phyloP scores from a whole-genome alignment of 441 rosid genomes.

The Populus hybrid region DNA sequence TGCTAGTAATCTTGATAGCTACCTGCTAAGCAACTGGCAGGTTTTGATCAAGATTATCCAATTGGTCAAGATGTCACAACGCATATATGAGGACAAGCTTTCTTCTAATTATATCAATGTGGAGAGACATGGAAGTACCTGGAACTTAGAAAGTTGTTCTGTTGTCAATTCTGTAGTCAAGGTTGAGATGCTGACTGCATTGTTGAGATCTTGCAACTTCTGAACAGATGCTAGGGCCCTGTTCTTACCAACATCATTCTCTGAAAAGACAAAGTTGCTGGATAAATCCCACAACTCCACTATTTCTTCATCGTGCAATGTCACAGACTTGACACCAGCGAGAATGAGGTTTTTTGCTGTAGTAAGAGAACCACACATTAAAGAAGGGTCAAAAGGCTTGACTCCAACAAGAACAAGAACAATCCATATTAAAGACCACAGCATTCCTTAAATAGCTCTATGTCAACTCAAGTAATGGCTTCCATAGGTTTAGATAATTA shows the following conservation, averaged over 20 bases:
- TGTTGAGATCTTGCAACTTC: constrained; percentile 90
- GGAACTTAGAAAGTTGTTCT: constrained; percentile 71
- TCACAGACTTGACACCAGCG: constrained; percentile 92
- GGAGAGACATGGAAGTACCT: constrained; percentile 38
- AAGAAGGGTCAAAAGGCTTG: neutral
- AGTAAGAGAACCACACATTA: constrained; percentile 4
- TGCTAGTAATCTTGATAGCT: neutral
- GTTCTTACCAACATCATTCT: constrained; percentile 80
- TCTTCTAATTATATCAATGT: neutral
- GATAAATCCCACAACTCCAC: constrained; percentile 92
- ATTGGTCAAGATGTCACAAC: neutral
- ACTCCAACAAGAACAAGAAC: neutral
- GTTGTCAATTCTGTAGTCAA: constrained; percentile 59
- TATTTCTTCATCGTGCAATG: constrained; percentile 73
- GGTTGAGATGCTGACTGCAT: constrained; percentile 63
- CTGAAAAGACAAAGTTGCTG: constrained; percentile 70
- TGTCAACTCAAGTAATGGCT: neutral
- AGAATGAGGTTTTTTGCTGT: constrained; percentile 93
- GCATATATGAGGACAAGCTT: neutral
- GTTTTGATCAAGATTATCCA: neutral
- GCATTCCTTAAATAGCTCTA: neutral
- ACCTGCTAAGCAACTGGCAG: neutral
- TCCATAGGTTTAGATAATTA: neutral
- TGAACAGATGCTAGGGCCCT: constrained; percentile 85
- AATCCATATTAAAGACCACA: neutral